Percentiles rank a stretch among this genome's conserved stretches.
Evolutionary conservation across 768 basidiomycete genomes (phyloP).

Genomic region (Tulasnella calospora): DNA sequence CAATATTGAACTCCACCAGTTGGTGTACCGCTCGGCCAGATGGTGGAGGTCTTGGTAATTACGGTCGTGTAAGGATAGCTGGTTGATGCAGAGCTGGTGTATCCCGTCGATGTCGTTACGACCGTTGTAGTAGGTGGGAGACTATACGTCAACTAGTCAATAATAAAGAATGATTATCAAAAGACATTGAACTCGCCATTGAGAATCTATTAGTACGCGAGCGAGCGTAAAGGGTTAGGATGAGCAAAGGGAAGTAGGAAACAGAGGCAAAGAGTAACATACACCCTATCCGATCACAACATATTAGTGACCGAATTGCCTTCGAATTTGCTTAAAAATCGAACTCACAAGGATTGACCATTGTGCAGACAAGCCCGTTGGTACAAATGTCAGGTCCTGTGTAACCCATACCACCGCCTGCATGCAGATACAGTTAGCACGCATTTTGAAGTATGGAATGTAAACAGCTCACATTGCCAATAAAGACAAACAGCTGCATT

Average conservation of each 20-base stretch:
- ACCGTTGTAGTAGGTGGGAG: neutral
- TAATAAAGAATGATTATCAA: neutral
- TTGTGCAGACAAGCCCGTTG: neutral
- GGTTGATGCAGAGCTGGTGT: neutral
- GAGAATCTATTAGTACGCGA: neutral
- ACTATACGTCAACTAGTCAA: too few relatives aligned
- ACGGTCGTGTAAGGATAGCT: neutral
- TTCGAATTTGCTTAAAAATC: neutral
- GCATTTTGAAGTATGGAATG: neutral
- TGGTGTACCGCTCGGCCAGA: neutral
- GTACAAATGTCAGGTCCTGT: neutral
- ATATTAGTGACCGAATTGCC: neutral
- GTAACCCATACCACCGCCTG: neutral
- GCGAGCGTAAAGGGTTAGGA: neutral
- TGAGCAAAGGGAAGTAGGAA: neutral
- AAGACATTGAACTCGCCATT: neutral
- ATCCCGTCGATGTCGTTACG: neutral
- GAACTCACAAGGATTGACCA: neutral
- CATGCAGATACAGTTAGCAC: neutral
- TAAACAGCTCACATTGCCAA: neutral
- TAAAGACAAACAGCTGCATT: neutral
- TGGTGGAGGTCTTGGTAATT: neutral
- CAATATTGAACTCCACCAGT: neutral
- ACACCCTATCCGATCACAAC: neutral
- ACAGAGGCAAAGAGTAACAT: neutral